Conservation (phyloP, 1,284 basidiomycete species). For the Ceratorhiza oryzae-sativae region DNA sequence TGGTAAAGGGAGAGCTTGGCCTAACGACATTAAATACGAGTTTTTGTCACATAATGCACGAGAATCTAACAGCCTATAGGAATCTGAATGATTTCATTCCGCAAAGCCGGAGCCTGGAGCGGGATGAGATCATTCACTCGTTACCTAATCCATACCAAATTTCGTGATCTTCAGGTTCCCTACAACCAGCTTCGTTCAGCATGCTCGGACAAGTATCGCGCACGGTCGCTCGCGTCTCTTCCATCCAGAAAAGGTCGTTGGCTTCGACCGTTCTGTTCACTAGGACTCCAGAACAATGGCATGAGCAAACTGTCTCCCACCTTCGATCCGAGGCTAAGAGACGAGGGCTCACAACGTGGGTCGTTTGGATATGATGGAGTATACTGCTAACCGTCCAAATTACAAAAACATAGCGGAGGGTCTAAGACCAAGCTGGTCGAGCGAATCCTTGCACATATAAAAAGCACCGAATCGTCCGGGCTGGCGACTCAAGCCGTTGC, state of each 20-base stretch:
- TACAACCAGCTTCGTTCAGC: neutral
- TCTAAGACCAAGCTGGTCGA: slow-evolving; percentile 65
- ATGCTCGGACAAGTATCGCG: slow-evolving; percentile 13
- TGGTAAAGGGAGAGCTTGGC: too few relatives aligned
- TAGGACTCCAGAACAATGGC: slow-evolving; percentile 63
- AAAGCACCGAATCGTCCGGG: slow-evolving; percentile 43
- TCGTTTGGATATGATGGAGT: slow-evolving; percentile 42
- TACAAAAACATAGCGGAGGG: slow-evolving; percentile 56
- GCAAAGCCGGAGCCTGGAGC: too few relatives aligned
- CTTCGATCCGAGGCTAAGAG: slow-evolving; percentile 70
- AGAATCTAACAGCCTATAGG: too few relatives aligned
- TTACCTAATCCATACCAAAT: slow-evolving; percentile 33
- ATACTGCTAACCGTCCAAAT: neutral
- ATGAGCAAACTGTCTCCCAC: slow-evolving; percentile 60
- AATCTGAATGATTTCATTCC: too few relatives aligned
- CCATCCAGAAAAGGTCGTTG: slow-evolving; percentile 46
- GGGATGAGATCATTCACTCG: slow-evolving; percentile 20
- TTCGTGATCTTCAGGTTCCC: slow-evolving; percentile 8
- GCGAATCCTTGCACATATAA: slow-evolving; percentile 62
- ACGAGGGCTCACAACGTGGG: slow-evolving; percentile 70
- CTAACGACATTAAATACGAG: too few relatives aligned
- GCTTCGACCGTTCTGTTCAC: slow-evolving; percentile 73
- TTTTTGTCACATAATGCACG: too few relatives aligned
- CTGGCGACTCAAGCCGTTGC: slow-evolving; percentile 29
- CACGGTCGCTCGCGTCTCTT: slow-evolving; percentile 8